These are phyloP conservation scores for Hirsutella rhossiliensis DNA, from an alignment of 2,329 filamentous ascomycete species.

Conservation along the genomic window DNA sequence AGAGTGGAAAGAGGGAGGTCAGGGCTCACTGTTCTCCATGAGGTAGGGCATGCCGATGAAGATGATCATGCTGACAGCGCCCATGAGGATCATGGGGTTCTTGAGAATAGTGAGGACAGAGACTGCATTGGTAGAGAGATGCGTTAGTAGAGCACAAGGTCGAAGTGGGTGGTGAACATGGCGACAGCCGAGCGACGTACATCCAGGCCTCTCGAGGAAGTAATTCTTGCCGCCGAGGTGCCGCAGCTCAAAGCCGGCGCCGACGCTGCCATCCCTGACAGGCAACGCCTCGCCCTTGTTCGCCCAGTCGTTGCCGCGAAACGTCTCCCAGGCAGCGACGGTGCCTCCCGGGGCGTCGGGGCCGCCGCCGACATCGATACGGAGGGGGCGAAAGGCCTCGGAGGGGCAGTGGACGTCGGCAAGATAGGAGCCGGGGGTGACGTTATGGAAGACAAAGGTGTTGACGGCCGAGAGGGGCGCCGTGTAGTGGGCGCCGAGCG, in stretches of 20 bases:
- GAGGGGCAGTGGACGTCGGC: slow-evolving; percentile 67
- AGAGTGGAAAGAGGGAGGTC: neutral
- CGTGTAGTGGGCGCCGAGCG: slow-evolving; percentile 25
- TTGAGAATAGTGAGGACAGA: slow-evolving; percentile 74
- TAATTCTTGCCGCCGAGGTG: slow-evolving; percentile 56
- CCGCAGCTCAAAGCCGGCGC: slow-evolving; percentile 45
- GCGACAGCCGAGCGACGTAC: slow-evolving; percentile 49
- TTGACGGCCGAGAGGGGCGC: slow-evolving; percentile 57
- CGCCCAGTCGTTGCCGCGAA: slow-evolving; percentile 77
- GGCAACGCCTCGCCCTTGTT: slow-evolving; percentile 60
- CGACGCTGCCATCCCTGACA: slow-evolving; percentile 28
- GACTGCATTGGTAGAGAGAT: slow-evolving; percentile 33
- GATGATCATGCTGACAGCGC: slow-evolving; percentile 66
- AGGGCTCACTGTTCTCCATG: slow-evolving; percentile 78
- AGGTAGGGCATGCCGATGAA: slow-evolving; percentile 92
- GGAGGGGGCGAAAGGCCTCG: slow-evolving; percentile 64
- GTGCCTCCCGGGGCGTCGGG: slow-evolving; percentile 45
- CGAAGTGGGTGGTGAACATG: neutral
- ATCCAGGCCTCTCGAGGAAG: slow-evolving; percentile 63
- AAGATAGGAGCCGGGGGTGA: slow-evolving; percentile 65
- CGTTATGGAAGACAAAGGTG: slow-evolving; percentile 64
- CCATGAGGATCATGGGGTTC: slow-evolving; percentile 95
- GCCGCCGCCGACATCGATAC: slow-evolving; percentile 53
- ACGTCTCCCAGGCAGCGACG: slow-evolving; percentile 70
- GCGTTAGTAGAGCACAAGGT: neutral